Conservation (phyloP, 352 stramenopile species). For the Phytophthora pisi region DNA sequence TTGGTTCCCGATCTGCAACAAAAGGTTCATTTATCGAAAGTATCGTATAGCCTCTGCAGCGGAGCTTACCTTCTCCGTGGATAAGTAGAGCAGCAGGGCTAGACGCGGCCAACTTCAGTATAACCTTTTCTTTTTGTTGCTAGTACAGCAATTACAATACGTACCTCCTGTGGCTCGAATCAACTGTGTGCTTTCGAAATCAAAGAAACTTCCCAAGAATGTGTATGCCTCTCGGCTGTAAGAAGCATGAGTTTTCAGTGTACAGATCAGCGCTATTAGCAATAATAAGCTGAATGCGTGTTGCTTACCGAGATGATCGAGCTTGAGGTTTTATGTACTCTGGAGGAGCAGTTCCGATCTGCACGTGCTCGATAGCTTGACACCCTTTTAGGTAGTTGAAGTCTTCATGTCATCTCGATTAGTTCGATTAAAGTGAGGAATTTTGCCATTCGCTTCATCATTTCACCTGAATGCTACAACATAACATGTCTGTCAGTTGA, state of each 20-base stretch:
- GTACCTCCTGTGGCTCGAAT: slow-evolving; percentile 80
- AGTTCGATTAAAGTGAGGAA: not conserved
- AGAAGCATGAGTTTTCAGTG: not conserved
- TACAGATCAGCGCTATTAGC: not conserved
- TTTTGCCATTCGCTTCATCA: not conserved
- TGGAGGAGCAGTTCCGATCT: slow-evolving; percentile 51
- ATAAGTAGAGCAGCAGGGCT: slow-evolving; percentile 76
- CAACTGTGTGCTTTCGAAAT: slow-evolving; percentile 78
- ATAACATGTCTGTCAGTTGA: slow-evolving; percentile 6
- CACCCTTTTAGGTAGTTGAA: slow-evolving; percentile 80
- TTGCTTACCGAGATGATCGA: slow-evolving; percentile 29
- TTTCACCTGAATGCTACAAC: not conserved
- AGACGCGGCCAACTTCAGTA: not conserved
- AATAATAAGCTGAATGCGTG: not conserved
- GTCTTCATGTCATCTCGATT: slow-evolving; percentile 42
- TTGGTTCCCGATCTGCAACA: slow-evolving; percentile 78
- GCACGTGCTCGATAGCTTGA: slow-evolving; percentile 68
- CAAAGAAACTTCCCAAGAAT: slow-evolving; percentile 77
- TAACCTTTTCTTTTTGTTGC: too few species aligned
- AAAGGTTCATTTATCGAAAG: slow-evolving; percentile 2
- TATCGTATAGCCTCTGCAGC: not conserved
- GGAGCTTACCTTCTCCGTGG: slow-evolving; percentile 63
- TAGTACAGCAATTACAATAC: not conserved
- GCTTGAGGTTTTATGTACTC: slow-evolving; percentile 27
- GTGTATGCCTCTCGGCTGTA: slow-evolving; percentile 63